Conservation (phyloP, 2,329 filamentous ascomycete species). For the Microsporum audouinii region DNA sequence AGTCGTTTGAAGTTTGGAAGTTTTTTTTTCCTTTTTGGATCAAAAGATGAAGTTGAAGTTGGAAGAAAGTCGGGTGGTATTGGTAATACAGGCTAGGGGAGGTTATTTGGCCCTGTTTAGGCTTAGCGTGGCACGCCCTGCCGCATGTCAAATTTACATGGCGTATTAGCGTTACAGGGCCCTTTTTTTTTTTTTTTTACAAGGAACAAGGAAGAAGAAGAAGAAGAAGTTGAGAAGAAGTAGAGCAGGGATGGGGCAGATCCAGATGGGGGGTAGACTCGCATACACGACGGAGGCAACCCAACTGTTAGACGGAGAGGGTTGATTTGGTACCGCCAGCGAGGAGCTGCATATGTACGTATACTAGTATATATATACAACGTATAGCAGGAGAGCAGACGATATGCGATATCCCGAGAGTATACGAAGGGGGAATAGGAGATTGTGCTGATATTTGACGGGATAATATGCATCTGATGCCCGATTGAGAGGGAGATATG, state of each 20-base stretch:
- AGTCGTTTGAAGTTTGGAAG: background rate
- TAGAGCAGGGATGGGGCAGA: background rate
- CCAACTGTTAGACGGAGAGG: background rate
- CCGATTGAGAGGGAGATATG: background rate
- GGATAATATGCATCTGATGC: background rate
- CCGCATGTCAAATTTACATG: background rate
- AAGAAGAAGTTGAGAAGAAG: background rate
- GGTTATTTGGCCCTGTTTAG: background rate
- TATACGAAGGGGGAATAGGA: background rate
- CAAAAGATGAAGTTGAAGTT: background rate
- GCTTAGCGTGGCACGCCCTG: background rate
- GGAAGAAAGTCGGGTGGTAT: background rate
- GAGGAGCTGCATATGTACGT: background rate
- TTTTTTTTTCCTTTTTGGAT: background rate
- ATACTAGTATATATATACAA: background rate
- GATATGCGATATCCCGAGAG: background rate
- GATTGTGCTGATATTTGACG: background rate
- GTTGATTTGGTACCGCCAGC: background rate
- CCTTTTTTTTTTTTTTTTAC: background rate
- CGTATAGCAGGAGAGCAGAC: background rate
- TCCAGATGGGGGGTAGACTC: background rate
- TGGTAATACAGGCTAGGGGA: background rate
- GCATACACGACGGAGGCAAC: background rate
- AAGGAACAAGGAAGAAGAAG: background rate
- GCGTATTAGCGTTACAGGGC: background rate